Base-by-base conservation (phyloP, 805 yeast species). In the Saccharomyces kudriavzevii region DNA sequence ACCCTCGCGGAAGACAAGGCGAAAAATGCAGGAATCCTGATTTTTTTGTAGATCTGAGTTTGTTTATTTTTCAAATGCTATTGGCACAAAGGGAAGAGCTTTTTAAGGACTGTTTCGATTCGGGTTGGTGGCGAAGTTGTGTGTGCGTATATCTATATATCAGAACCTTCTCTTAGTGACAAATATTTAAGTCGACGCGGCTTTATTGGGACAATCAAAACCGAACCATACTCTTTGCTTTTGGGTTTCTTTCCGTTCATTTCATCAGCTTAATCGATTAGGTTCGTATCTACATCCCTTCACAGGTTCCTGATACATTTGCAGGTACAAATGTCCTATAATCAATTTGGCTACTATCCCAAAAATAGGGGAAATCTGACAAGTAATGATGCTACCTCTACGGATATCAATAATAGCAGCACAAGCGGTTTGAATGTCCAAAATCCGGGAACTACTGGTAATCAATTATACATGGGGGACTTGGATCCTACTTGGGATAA, bases 401-500 rank as follows among this genome's bases (percentile, higher is more conserved):
- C 5, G n/a, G 31, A 30, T 17, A 45, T 48, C n/a, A 45, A 49
- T 9, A 46, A 47, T 26, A 47, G 24, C 8, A 48, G 45, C 25
- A 13, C 47, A 30, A 27, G 17, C 27, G 30, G 5, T 22, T 25
- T n/a, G 20, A 22, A 11, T 45, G n/a, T 25, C 25, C 48, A 45
- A 45, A 25, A 13, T 24, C 2, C 29, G 47, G 40, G 27, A 17
- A 40, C 26, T 29, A 31, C 24, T 29, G 54, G 49, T 35, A 52
- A 68, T 27, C 76, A 73, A 52, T 64, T 87, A 49, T 87, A 91
- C 86, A 91, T 90, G 96, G 97, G 97, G 24, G 97, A 89, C 62
- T 71, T 90, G 47, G 96, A 89, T 60, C 87, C 87, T 9, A 74
- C 79, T 66, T 87, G 96, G 90, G 88, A 86, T 56, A 97, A 90